phyloP scores from a whole-genome alignment of 2,329 filamentous ascomycete species.

The Cadophora sp. region DNA sequence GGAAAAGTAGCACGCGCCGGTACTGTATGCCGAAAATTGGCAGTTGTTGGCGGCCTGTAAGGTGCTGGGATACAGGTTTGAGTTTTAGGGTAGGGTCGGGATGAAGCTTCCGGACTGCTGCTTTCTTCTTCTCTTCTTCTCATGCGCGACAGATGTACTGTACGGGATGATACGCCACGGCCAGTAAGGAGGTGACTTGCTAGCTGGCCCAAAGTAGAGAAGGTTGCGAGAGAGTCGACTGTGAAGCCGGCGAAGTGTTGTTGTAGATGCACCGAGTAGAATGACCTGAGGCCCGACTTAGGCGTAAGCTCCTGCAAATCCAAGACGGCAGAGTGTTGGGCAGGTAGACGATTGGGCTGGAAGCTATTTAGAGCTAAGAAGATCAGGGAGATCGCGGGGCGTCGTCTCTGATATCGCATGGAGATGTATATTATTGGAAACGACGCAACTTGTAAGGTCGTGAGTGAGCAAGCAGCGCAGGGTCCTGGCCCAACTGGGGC shows the following conservation, averaged over 20 bases:
- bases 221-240: neutral
- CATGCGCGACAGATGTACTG: neutral
- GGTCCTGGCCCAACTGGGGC: conserved; percentile 7
- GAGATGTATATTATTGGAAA: neutral
- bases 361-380: conserved; percentile 10
- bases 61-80: conserved; percentile 10
- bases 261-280: neutral
- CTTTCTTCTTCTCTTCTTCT: conserved; percentile 4
- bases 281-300: neutral
- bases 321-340: conserved; percentile 11
- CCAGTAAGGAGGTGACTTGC: neutral
- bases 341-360: neutral
- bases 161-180: neutral
- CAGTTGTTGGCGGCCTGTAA: conserved; percentile 1
- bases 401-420: conserved; percentile 3
- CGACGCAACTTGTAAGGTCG: conserved; percentile 1
- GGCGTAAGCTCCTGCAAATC: neutral
- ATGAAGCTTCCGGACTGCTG: conserved; percentile 5
- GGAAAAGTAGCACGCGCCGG: neutral
- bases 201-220: conserved; percentile 9
- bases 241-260: neutral
- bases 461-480: neutral
- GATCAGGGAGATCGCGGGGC: neutral
- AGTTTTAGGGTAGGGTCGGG: conserved; percentile 13
- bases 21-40: conserved; percentile 10